Conservation (phyloP, 805 yeast species). For the Ogataea nakhonphanomensis region DNA sequence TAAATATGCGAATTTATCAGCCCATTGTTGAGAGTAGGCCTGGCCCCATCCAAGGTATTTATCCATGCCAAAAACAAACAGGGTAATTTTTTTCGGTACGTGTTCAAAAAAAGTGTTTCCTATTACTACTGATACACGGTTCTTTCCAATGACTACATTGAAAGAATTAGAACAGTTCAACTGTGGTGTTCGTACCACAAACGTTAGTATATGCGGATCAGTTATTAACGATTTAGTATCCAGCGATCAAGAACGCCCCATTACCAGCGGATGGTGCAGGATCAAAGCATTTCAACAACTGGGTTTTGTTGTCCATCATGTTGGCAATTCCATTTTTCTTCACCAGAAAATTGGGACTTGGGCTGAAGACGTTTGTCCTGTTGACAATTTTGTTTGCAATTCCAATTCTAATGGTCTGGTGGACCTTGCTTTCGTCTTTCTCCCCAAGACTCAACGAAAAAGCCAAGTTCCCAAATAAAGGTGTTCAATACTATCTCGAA, state of each 20-base stretch:
- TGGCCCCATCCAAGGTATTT: constrained; percentile 5
- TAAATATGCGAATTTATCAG: constrained; percentile 17
- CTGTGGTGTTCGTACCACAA: constrained; percentile 51
- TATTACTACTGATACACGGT: background rate
- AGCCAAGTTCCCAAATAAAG: constrained; percentile 69
- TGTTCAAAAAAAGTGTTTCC: constrained; percentile 2
- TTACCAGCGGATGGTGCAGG: constrained; percentile 93
- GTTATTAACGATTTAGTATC: constrained; percentile 35
- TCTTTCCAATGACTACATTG: constrained; percentile 11
- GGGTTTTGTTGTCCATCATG: constrained; percentile 45
- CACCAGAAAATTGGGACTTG: constrained; percentile 64
- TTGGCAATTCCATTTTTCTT: constrained; percentile 59
- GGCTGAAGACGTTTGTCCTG: constrained; percentile 63
- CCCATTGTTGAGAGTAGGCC: constrained; percentile 2
- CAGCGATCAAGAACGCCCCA: constrained; percentile 81
- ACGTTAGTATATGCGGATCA: constrained; percentile 29
- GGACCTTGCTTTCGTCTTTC: constrained; percentile 74
- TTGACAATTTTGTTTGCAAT: constrained; percentile 51
- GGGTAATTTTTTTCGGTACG: constrained; percentile 6
- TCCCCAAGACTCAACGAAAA: constrained; percentile 82
- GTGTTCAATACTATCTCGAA: constrained; percentile 75
- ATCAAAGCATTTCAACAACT: constrained; percentile 68
- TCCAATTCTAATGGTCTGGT: constrained; percentile 77
- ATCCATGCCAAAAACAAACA: constrained; percentile 5
- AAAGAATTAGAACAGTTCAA: constrained; percentile 28